These are phyloP conservation scores for Ampelomyces quisqualis DNA, from an alignment of 2,329 filamentous ascomycete genomes.

Conservation along the genomic window DNA sequence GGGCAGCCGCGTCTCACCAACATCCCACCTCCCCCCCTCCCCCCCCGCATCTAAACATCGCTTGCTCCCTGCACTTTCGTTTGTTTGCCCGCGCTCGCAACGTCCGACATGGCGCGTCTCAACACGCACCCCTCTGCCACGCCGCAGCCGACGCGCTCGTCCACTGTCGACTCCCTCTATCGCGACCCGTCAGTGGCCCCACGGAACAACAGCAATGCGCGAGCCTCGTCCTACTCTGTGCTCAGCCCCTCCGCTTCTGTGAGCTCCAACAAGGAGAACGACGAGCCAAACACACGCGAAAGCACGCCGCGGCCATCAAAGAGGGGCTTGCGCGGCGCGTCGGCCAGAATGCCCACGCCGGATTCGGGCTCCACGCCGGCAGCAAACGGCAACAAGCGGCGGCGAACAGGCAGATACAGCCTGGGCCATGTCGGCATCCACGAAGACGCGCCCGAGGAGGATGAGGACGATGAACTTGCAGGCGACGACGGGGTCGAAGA, in stretches of 20 bases:
- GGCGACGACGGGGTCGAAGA: conserved; percentile 16
- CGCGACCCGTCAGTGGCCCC: conserved; percentile 39
- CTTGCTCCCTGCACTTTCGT: conserved; percentile 3
- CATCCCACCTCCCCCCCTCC: background rate
- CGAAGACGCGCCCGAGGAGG: conserved; percentile 22
- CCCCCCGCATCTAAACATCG: conserved; percentile 3
- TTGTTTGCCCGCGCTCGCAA: background rate
- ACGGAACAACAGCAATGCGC: conserved; percentile 16
- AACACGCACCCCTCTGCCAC: conserved; percentile 38
- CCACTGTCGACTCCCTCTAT: conserved; percentile 40
- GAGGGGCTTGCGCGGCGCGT: conserved; percentile 44
- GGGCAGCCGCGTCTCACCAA: conserved; percentile 15
- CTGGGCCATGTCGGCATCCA: conserved; percentile 8
- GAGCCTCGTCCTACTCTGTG: conserved; percentile 34
- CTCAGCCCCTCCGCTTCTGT: conserved; percentile 34
- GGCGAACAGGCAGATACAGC: conserved; percentile 45
- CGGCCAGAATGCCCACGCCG: conserved; percentile 41
- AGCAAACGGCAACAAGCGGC: conserved; percentile 46
- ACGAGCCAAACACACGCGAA: conserved; percentile 29
- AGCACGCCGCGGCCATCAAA: conserved; percentile 41
- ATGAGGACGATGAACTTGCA: conserved; percentile 24
- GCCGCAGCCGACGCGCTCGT: conserved; percentile 28
- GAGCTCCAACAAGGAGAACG: conserved; percentile 51
- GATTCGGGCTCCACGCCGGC: conserved; percentile 37
- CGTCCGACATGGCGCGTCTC: conserved; percentile 39